Percentiles rank a stretch among this genome's conserved stretches.
Conservation (phyloP, 768 basidiomycete genomes). For the Mycena floridula region DNA sequence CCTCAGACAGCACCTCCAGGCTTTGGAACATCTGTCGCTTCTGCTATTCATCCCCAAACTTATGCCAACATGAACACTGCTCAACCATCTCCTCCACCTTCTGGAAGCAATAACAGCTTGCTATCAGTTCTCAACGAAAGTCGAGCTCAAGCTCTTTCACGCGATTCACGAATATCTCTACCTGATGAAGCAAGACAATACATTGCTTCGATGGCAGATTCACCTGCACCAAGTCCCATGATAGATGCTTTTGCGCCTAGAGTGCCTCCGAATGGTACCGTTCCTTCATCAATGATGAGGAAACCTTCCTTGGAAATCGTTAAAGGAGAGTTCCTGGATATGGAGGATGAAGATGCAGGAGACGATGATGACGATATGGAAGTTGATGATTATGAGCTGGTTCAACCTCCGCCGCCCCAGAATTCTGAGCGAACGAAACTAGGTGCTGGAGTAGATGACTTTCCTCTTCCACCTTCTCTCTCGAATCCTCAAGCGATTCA, state of each 20-base stretch:
- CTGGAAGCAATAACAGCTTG: slow-evolving; percentile 12
- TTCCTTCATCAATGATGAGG: neutral
- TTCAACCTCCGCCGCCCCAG: slow-evolving; percentile 4
- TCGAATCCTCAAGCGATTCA: slow-evolving; percentile 17
- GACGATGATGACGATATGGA: slow-evolving; percentile 38
- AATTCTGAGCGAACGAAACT: no score
- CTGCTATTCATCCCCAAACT: slow-evolving; percentile 10
- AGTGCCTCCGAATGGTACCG: no score
- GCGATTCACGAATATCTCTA: slow-evolving; percentile 63
- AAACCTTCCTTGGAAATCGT: no score
- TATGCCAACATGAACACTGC: slow-evolving; percentile 14
- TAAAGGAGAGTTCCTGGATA: slow-evolving; percentile 56
- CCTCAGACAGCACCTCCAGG: slow-evolving; percentile 9
- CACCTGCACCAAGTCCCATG: slow-evolving; percentile 54
- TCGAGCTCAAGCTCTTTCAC: slow-evolving; percentile 33
- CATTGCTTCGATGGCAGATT: slow-evolving; percentile 62
- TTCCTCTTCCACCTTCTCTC: slow-evolving; percentile 40
- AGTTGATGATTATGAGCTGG: slow-evolving; percentile 7
- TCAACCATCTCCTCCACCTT: slow-evolving; percentile 11
- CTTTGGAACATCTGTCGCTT: no score
- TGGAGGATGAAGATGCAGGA: slow-evolving; percentile 46
- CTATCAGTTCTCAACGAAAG: slow-evolving; percentile 28
- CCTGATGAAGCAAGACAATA: slow-evolving; percentile 76
- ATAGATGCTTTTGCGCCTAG: no score
- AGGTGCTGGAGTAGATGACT: slow-evolving; percentile 43